Base-by-base conservation (phyloP, 495 filamentous ascomycete species). In the Talaromyces wortmannii region DNA sequence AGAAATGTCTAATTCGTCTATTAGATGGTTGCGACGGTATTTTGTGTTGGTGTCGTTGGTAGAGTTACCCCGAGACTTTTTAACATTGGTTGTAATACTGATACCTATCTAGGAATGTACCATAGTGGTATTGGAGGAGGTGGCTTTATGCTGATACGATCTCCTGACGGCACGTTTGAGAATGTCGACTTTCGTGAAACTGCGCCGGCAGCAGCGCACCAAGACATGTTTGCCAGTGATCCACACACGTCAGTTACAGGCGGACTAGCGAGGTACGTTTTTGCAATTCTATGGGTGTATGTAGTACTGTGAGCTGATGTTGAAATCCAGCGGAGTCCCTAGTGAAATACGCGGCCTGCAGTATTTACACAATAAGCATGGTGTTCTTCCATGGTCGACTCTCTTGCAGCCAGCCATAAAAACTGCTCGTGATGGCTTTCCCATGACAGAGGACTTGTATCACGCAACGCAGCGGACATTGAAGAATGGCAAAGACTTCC, bases 111-210 rank as follows among this genome's bases (percentile, higher is more conserved):
- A 76, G 83, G 76, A 0, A 92, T 94, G 89, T 90, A 92, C 58
- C 90, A 95, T 67, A 89, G 86, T 31, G 90, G 90, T 30, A 84
- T 95, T 36, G 90, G 90, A 4, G 91, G 91, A 5, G 91, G 91
- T n/a, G 91, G 91, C 0, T 96, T 96, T 69, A 84, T 87, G 77
- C 77, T 96, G 2, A 79, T 92, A 23, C 81, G 85, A 43, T 75
- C 81, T 29, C 69, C 76, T 5, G 69, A 83, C 36, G 87, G 87
- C 8, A 67, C 68, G 31, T 90, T 85, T 63, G 87, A 91, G 59
- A 81, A 84, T 52, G 83, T 95, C 50, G 91, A 96, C 67, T 96
- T 92, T 64, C 79, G 91, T 7, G 91, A 96, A 67, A 85, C 85
- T 0, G 91, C 91, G 1, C 90, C 91, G 3, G 87, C 84, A 0